phyloP scores from a whole-genome alignment of 805 yeast genomes.

The Monosporozyma aquatica region DNA sequence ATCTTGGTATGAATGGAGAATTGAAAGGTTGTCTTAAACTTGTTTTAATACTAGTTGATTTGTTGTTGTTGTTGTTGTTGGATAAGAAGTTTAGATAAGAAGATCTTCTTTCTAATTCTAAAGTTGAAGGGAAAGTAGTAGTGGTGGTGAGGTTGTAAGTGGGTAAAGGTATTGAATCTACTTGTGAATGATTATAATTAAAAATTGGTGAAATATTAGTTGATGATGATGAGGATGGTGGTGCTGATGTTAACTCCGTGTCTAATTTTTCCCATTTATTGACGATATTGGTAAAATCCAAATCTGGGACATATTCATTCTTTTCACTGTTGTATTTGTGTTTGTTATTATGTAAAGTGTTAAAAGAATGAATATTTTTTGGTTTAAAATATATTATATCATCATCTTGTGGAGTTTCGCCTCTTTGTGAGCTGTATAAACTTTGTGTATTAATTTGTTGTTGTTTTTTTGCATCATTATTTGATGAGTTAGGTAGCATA shows the following conservation, averaged over 20 bases:
- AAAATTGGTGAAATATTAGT: background rate
- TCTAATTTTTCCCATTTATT: constrained; percentile 44
- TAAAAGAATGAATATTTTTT: constrained; percentile 1
- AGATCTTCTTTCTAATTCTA: constrained; percentile 10
- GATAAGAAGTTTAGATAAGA: constrained; percentile 4
- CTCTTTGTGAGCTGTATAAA: too few relatives aligned
- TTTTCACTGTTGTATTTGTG: background rate
- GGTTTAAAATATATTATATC: constrained; percentile 2
- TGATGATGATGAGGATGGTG: background rate
- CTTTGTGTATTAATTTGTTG: too few relatives aligned
- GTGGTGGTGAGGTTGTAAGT: constrained; percentile 8
- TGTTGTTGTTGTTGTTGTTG: constrained; percentile 1
- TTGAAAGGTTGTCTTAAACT: background rate
- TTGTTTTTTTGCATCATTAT: too few relatives aligned
- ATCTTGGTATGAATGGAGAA: constrained; percentile 1
- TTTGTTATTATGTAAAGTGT: background rate
- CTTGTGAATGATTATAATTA: constrained; percentile 12
- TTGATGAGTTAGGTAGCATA: background rate
- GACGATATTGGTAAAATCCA: constrained; percentile 46
- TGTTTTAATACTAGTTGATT: background rate
- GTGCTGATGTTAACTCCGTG: constrained; percentile 1
- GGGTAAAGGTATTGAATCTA: constrained; percentile 32
- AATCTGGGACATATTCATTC: constrained; percentile 65
- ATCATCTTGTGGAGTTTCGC: constrained; percentile 20
- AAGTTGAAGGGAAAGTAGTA: constrained; percentile 13